A percentile compares a stretch with the other conserved stretches of the same genome.
These are phyloP conservation scores for Iberis pinnata DNA, from an alignment of 345 rosid genomes.

Conservation along the genomic window DNA sequence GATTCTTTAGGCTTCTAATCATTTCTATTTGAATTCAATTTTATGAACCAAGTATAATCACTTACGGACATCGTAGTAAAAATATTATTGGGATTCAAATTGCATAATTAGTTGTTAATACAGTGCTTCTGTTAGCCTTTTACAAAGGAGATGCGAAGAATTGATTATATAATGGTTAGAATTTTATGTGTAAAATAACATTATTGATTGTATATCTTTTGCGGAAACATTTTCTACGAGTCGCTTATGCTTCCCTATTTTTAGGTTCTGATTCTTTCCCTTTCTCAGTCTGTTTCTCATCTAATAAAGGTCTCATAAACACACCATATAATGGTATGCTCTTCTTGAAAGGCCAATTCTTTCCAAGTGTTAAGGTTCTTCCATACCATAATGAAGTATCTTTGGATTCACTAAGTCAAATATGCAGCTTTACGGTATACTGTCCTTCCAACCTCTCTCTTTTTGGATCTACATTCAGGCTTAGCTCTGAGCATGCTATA, in stretches of 20 bases:
- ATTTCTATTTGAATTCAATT: too few species aligned
- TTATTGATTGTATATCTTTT: not conserved
- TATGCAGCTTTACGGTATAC: conserved; percentile 50
- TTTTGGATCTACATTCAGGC: conserved; percentile 2
- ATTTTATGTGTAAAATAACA: not conserved
- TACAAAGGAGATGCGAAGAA: too few species aligned
- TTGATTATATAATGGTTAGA: not conserved
- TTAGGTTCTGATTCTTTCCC: conserved; percentile 78
- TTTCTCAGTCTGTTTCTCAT: conserved; percentile 59
- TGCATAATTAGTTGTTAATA: too few species aligned
- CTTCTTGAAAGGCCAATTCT: conserved; percentile 61
- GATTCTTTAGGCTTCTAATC: too few species aligned
- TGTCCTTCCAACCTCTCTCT: conserved; percentile 10
- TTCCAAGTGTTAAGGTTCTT: conserved; percentile 69
- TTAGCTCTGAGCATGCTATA: not conserved
- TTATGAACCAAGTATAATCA: too few species aligned
- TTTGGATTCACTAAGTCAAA: conserved; percentile 33
- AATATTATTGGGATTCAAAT: too few species aligned
- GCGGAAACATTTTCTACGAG: not conserved
- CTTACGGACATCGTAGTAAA: too few species aligned
- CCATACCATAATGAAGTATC: conserved; percentile 45
- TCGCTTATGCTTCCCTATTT: conserved; percentile 18
- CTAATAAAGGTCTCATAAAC: conserved; percentile 48
- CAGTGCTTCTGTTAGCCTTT: too few species aligned
- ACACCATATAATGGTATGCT: conserved; percentile 43